Base-by-base conservation (phyloP, 371 early-diverging fungal genomes). In the Mycotypha africana region DNA sequence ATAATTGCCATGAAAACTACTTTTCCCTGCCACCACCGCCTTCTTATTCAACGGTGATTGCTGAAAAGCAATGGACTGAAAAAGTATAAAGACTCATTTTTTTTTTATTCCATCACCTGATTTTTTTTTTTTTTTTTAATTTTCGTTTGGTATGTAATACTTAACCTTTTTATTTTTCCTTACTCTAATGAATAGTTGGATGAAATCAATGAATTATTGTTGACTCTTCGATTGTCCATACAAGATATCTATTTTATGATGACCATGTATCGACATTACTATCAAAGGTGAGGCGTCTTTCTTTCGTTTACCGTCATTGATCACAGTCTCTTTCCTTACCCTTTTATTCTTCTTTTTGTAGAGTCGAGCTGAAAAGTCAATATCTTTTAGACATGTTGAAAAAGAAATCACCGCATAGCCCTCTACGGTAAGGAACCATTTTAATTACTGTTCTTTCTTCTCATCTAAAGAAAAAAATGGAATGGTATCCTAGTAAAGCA, bases 11-110 rank as follows among this genome's bases (percentile, higher is more conserved):
- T 28, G 11, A 28, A 8, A 28, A 28, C 8, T 8, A 28, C 11
- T 11, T 11, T 28, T 28, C 11, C 11, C 28, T 11, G 28, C 11
- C 28, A 28, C 11, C 28, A 25, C 57, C 57, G 36, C 57, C 57
- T 11, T 56, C 57, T 3, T 56, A 56, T 37, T 51, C 51, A 26
- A 33, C 42, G 15, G 57, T 47, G 1, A 32, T 56, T 21, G 47
- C 51, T 22, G 57, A 56, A 20, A 56, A 56, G 20, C 37, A 42
- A 42, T 41, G 35, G 35, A 23, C 34, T 42, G 35, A 35, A 36
- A 36, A 42, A 31, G 50, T 35, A 42, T 17, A 31, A 21, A 37
- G 22, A 26, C 33, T 26, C 17, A n/a, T 3, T 1, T 5, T 36
- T 7, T 19, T 4, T 36, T 36, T 17, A 15, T 17, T 6, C 4